Evolutionary conservation across 352 stramenopile genomes (phyloP).

Genomic region (Phytophthora tubulina): DNA sequence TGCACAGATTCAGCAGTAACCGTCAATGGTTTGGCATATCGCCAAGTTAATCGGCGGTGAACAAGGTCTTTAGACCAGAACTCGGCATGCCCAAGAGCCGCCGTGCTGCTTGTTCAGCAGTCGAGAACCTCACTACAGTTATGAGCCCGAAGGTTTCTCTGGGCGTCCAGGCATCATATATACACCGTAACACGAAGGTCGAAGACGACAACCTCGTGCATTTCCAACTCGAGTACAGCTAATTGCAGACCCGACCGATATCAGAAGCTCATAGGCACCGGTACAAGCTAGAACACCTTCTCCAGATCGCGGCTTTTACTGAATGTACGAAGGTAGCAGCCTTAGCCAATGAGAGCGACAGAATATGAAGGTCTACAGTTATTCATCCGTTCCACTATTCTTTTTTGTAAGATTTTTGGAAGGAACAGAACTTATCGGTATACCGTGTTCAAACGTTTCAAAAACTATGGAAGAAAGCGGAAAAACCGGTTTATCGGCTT

Average conservation of each 20-base stretch:
- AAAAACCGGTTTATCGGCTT: too few species aligned
- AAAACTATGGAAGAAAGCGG: too few species aligned
- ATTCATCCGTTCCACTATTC: too few species aligned
- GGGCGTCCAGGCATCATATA: conserved; percentile 50
- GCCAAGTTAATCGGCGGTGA: conserved; percentile 24
- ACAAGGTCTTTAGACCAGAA: conserved; percentile 30
- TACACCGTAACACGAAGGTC: conserved; percentile 35
- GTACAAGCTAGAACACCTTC: neutral
- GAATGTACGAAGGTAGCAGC: too few species aligned
- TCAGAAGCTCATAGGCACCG: conserved; percentile 18
- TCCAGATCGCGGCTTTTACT: too few species aligned
- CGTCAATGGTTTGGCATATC: conserved; percentile 6
- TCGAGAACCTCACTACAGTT: conserved; percentile 15
- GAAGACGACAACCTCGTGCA: conserved; percentile 45
- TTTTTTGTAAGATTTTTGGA: too few species aligned
- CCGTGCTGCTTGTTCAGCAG: conserved; percentile 9
- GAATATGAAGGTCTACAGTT: too few species aligned
- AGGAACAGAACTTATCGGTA: too few species aligned
- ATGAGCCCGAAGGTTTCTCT: conserved; percentile 55
- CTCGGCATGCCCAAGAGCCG: conserved; percentile 30
- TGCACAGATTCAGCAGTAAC: conserved; percentile 7
- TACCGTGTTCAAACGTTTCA: too few species aligned
- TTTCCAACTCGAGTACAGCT: conserved; percentile 26
- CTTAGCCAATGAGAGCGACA: too few species aligned
- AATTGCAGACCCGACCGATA: conserved; percentile 1